These are phyloP conservation scores for Cantharellus cinnabarinus DNA, from an alignment of 768 basidiomycete species.

Conservation along the genomic window DNA sequence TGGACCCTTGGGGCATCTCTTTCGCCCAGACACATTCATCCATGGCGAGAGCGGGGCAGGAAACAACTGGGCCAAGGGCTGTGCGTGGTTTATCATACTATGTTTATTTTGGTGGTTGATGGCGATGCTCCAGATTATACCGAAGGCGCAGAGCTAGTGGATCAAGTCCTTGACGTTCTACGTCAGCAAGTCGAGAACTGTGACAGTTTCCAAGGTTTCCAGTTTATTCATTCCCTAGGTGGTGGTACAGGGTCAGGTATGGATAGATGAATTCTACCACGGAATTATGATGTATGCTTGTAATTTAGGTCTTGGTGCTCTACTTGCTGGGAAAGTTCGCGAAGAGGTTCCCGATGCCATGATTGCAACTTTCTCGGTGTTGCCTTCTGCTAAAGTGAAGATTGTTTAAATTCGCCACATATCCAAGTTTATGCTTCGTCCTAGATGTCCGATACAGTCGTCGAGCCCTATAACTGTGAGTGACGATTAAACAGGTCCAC, in stretches of 20 bases:
- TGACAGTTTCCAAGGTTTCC: constrained; percentile 81
- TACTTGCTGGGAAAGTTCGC: constrained; percentile 2
- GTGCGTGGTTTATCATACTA: constrained; percentile 23
- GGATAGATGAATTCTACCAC: neutral
- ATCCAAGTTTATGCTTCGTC: constrained; percentile 5
- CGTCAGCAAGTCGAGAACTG: constrained; percentile 63
- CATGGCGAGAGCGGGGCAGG: constrained; percentile 47
- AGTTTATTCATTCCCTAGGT: constrained; percentile 73
- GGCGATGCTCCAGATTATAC: neutral
- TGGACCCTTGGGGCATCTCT: constrained; percentile 51
- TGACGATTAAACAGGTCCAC: neutral
- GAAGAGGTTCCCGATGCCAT: constrained; percentile 22
- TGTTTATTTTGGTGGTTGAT: neutral
- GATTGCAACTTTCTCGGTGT: constrained; percentile 31
- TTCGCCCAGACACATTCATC: constrained; percentile 74
- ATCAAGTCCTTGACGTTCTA: constrained; percentile 35
- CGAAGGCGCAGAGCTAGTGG: constrained; percentile 70
- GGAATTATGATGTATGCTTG: neutral
- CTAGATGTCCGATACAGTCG: constrained; percentile 29
- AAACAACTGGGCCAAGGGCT: constrained; percentile 94
- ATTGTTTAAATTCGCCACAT: neutral
- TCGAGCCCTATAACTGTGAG: constrained; percentile 23
- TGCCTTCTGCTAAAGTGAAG: constrained; percentile 37
- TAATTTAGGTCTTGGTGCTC: neutral
- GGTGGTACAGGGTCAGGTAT: constrained; percentile 75